Conservation (phyloP, 2,329 filamentous ascomycete species). For the Aureobasidium musti region DNA sequence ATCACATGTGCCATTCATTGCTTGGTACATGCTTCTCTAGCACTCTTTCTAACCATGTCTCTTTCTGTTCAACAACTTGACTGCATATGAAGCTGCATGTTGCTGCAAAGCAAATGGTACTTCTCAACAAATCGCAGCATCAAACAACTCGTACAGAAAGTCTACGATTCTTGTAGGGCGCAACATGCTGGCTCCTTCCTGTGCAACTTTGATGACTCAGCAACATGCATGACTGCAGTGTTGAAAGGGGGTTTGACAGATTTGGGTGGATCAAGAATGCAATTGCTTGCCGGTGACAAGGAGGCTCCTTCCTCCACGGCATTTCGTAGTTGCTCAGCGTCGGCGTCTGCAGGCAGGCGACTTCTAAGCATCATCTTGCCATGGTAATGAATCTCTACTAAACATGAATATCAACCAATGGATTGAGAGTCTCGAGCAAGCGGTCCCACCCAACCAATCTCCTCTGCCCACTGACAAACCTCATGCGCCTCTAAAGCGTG, state of each 20-base stretch:
- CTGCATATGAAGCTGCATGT: conserved; percentile 21
- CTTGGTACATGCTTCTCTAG: conserved; percentile 17
- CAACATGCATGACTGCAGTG: not conserved
- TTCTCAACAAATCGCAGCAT: not conserved
- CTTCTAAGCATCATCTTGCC: not conserved
- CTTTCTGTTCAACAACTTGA: not conserved
- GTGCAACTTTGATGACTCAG: not conserved
- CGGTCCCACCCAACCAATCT: conserved; percentile 3
- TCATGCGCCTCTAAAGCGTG: not conserved
- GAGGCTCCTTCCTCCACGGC: conserved; percentile 1
- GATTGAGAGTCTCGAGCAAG: conserved; percentile 45
- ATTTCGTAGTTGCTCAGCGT: not conserved
- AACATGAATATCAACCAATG: conserved; percentile 51
- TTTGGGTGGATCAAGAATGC: not conserved
- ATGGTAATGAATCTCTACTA: not conserved
- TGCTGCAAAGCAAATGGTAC: not conserved
- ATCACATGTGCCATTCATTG: not conserved
- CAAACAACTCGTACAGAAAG: not conserved
- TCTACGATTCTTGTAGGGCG: not conserved
- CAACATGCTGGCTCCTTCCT: not conserved
- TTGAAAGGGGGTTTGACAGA: not conserved
- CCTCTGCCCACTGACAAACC: not conserved
- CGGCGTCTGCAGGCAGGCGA: not conserved
- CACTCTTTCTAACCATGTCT: conserved; percentile 10
- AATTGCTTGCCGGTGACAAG: not conserved